Conservation (phyloP, 2,329 filamentous ascomycete species). For the Macrophomina tecta region DNA sequence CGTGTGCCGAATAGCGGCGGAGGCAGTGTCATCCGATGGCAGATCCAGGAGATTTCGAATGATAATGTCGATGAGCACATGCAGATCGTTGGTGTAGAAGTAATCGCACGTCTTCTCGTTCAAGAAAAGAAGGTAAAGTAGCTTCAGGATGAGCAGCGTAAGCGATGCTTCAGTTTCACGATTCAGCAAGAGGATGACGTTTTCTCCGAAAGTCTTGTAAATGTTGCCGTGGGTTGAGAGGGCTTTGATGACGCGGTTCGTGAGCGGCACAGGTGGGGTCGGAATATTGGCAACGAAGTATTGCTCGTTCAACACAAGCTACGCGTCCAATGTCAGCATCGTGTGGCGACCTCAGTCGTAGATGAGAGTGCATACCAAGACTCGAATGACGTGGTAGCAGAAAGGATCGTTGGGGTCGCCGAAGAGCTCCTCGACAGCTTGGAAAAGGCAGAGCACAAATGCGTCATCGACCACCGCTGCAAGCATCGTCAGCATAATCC, state of each 20-base stretch:
- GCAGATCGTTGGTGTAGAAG: conserved; percentile 97
- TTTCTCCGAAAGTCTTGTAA: conserved; percentile 96
- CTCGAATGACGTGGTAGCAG: conserved; percentile 92
- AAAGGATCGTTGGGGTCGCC: conserved; percentile 91
- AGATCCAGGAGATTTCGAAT: conserved; percentile 96
- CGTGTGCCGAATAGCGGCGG: conserved; percentile 76
- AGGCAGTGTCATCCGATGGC: conserved; percentile 71
- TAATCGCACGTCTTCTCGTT: conserved; percentile 93
- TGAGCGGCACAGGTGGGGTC: conserved; percentile 62
- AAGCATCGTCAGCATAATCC: conserved; percentile 29
- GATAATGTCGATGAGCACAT: conserved; percentile 92
- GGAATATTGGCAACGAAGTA: conserved; percentile 81
- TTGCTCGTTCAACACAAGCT: conserved; percentile 97
- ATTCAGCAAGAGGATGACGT: conserved; percentile 93
- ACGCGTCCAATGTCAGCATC: conserved; percentile 28
- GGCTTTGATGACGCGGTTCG: conserved; percentile 92
- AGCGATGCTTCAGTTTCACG: conserved; percentile 91
- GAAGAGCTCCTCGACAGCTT: conserved; percentile 85
- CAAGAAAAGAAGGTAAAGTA: conserved; percentile 93
- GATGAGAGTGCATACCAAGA: conserved; percentile 67
- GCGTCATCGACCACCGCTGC: conserved; percentile 68
- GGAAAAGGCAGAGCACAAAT: conserved; percentile 83
- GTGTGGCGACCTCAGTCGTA: conserved; percentile 28
- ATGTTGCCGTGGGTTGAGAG: conserved; percentile 78
- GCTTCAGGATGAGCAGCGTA: conserved; percentile 94